Base-by-base conservation (phyloP, 257 asterid species). In the Ajuga chamaepitys region DNA sequence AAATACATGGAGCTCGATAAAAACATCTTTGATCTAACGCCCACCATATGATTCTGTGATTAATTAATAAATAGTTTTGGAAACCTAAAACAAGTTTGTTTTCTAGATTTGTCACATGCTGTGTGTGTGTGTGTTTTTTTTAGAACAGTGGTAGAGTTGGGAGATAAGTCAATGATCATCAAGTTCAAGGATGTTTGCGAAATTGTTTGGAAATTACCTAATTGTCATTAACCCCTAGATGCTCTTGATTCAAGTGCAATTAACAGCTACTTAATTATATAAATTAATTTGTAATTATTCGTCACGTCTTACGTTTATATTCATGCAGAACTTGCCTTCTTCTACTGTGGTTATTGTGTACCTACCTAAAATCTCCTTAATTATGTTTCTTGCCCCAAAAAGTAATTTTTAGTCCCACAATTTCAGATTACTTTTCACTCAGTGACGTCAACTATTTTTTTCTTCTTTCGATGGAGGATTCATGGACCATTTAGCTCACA, bases 161-260 rank as follows among this genome's bases (percentile, higher is more conserved):
- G 80, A 44, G 37, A 62, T 67, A 74, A 81, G 86, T 85, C 83
- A 78, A 82, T 68, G 67, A 57, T 63, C 84, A 73, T 74, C 85
- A 73, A 75, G 53, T 71, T 66, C 95, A 68, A 84, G 75, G 76
- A 61, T 68, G 63, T 41, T 65, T 50, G 30, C 26, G 13, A 7
- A 12, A 58, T 55, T 57, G 8, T 35, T 13, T 58, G 26, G 21
- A 38, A 24, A 25, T 40, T 65, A 53, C 25, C 62, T 79, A 72
- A 67, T 63, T 62, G 41, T 74, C 83, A 61, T 62, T 63, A 73
- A 73, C 30, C 67, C 78, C 81, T 28, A 77, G 69, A 73, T 40
- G 76, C 45, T 70, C 74, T 85, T 65, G 83, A 55, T 78, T 73
- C 24, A 9, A 61, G 76, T 48, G 81, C 64, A 46, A 59, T 42